Conservation (phyloP, 2,329 filamentous ascomycete genomes). For the Nakataea oryzae region DNA sequence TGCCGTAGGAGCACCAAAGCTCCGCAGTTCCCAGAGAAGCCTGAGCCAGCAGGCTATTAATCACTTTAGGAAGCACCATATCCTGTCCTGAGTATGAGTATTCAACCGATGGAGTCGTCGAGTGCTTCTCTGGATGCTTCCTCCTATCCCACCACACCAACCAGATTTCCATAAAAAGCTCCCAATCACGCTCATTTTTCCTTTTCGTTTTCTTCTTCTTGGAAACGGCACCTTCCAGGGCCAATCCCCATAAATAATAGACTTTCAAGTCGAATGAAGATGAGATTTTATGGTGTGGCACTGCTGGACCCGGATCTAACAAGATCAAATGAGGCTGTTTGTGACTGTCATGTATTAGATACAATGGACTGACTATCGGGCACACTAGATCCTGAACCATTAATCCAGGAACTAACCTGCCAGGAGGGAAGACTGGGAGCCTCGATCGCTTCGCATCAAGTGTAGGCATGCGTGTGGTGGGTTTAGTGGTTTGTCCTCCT, state of each 20-base stretch:
- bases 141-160: not conserved
- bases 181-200: too few relatives aligned
- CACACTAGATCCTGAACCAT: not conserved
- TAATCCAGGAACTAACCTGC: not conserved
- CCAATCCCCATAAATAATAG: not conserved
- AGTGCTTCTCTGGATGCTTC: not conserved
- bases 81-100: not conserved
- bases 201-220: too few relatives aligned
- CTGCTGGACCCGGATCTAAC: not conserved
- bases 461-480: too few relatives aligned
- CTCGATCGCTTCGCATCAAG: not conserved
- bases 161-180: not conserved
- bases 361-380: not conserved
- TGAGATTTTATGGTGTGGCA: not conserved
- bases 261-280: not conserved
- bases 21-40: slow-evolving; percentile 33
- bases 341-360: not conserved
- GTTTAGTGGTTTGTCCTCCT: not conserved
- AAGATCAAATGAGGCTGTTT: not conserved
- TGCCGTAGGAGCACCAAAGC: slow-evolving; percentile 34
- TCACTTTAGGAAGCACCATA: not conserved
- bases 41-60: slow-evolving; percentile 42
- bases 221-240: not conserved
- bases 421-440: not conserved
- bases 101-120: not conserved